Percentiles rank a stretch among this genome's conserved stretches.
phyloP scores from a whole-genome alignment of 345 rosid species.

The Jatropha curcas region DNA sequence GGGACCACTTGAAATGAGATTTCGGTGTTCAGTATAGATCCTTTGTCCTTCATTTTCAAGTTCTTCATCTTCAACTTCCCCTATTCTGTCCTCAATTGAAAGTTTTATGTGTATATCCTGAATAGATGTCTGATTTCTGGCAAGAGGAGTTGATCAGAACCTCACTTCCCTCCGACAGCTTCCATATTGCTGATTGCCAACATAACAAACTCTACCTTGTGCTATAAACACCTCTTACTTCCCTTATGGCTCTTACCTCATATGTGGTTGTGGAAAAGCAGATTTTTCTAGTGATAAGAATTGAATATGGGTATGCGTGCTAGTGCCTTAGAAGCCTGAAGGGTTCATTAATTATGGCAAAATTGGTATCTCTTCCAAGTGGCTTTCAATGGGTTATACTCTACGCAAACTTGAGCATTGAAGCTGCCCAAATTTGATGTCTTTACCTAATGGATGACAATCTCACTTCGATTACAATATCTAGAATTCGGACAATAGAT shows the following conservation, averaged over 20 bases:
- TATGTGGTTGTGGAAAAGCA: no score
- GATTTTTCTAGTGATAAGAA: not conserved
- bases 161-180: slow-evolving; percentile 11
- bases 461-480: not conserved
- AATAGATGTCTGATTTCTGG: not conserved
- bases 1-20: not conserved
- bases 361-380: slow-evolving; percentile 8
- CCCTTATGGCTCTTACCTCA: no score
- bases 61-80: not conserved
- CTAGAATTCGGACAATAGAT: accelerated
- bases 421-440: not conserved
- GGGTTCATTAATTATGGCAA: not conserved
- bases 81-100: not conserved
- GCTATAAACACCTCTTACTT: no score
- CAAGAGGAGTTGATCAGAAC: slow-evolving; percentile 7
- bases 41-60: not conserved
- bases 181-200: not conserved
- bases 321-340: slow-evolving; percentile 4
- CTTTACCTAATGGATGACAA: slow-evolving; percentile 17
- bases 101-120: accelerated
- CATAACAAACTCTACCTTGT: no score
- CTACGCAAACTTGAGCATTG: not conserved
- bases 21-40: not conserved
- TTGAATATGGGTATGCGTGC: not conserved
- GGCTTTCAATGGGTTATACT: slow-evolving; percentile 5